A percentile compares a stretch with the other conserved stretches of the same genome.
These are phyloP conservation scores for Paecilomyces niveus DNA, from an alignment of 2,329 filamentous ascomycete genomes.

Conservation along the genomic window DNA sequence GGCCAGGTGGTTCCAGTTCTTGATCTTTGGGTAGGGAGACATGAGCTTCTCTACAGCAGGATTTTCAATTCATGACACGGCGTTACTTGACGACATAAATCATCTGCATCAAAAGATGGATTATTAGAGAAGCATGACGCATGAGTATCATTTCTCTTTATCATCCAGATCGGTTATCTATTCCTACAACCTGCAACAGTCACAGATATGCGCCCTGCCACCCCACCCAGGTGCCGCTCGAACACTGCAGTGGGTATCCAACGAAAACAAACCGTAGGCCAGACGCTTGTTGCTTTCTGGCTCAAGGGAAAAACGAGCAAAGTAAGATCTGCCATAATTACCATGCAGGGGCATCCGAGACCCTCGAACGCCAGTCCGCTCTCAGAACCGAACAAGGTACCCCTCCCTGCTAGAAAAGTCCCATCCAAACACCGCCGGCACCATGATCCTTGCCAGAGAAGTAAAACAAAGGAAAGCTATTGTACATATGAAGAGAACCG, in stretches of 20 bases:
- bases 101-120: background rate
- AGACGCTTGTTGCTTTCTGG: constrained; percentile 8
- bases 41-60: constrained; percentile 59
- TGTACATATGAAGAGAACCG: constrained; percentile 21
- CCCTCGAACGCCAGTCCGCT: constrained; percentile 21
- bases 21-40: constrained; percentile 59
- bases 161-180: constrained; percentile 16
- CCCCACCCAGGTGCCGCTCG: constrained; percentile 15
- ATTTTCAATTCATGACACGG: constrained; percentile 59
- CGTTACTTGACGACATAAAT: too few relatives aligned
- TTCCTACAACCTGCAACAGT: constrained; percentile 24
- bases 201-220: constrained; percentile 8
- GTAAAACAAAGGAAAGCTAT: constrained; percentile 18
- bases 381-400: constrained; percentile 6
- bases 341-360: background rate
- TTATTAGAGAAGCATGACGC: constrained; percentile 9
- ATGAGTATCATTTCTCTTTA: constrained; percentile 16
- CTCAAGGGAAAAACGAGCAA: constrained; percentile 11
- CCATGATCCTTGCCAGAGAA: constrained; percentile 23
- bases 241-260: constrained; percentile 25
- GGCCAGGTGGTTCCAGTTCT: constrained; percentile 55
- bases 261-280: constrained; percentile 11
- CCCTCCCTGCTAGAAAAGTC: constrained; percentile 25
- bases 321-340: constrained; percentile 9
- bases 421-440: constrained; percentile 25